These are phyloP conservation scores for Quercus wislizeni DNA, from an alignment of 306 rosid genomes.

Conservation along the genomic window DNA sequence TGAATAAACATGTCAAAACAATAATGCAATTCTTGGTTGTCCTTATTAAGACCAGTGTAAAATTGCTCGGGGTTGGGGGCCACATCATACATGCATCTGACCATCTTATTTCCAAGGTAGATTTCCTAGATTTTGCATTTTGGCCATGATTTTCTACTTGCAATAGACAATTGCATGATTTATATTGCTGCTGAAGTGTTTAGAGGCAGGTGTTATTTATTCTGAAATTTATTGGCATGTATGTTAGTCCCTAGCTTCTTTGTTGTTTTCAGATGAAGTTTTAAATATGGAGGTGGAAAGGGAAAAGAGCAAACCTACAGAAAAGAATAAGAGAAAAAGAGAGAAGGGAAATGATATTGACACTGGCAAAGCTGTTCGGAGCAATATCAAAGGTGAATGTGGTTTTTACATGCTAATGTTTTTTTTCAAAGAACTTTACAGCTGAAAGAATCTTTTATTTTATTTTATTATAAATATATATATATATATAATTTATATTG, in stretches of 20 bases:
- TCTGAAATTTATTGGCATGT: not conserved
- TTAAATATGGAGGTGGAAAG: constrained; percentile 11
- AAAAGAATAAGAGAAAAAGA: constrained; percentile 42
- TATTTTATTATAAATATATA: too few species aligned
- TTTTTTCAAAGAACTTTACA: not conserved
- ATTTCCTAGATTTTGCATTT: not conserved
- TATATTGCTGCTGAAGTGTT: not conserved
- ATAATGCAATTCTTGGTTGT: too few species aligned
- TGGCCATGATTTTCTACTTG: not conserved
- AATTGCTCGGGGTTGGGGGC: too few species aligned
- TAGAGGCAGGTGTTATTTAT: not conserved
- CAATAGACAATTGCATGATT: not conserved
- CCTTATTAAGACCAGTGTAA: too few species aligned
- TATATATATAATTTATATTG: not conserved
- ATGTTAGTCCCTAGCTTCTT: not conserved
- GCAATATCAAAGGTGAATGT: constrained; percentile 33
- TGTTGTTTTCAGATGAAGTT: constrained; percentile 8
- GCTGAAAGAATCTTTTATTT: not conserved
- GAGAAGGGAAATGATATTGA: constrained; percentile 25
- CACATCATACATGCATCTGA: too few species aligned
- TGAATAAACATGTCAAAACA: too few species aligned
- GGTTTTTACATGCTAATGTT: not conserved
- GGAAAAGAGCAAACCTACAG: not conserved
- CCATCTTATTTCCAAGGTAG: too few species aligned
- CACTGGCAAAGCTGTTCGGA: constrained; percentile 8